Evolutionary conservation across 75 land plant genomes (phyloP), one percentile per base, ranked within the genome.

Genomic region (Azolla pinnata): DNA sequence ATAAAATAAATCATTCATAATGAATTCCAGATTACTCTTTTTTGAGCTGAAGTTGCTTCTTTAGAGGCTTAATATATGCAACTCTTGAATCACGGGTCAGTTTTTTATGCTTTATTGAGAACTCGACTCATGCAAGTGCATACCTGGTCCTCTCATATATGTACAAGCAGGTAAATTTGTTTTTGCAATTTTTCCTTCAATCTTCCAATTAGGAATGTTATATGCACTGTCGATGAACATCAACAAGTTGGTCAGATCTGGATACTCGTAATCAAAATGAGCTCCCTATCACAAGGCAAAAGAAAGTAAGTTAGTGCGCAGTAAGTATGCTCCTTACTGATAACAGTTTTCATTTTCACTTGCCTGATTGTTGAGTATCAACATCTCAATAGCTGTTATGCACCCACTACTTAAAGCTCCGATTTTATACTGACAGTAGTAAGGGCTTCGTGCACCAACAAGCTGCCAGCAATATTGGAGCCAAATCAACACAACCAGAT

Each of bases 111-210:
- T 5, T 5, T 12, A 35, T 35, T 5, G 40, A 12, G 40, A 35
- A 5, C 12, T 35, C 5, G 12, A 12, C 5, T 5, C 12, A 35
- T 12, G 5, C 10, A 35, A 18, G 3, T 1, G 21, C 28, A 16
- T 57, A 72, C 75, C 75, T 26, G 75, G 75, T 25, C 75, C 75
- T 33, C 75, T 62, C 75, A 72, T 72, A n/a, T 67, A 72, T 17
- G 75, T 72, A 35, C 69, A 66, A 20, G 75, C 71, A 28, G 75
- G 75, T 10, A 66, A 52, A 47, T 72, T 72, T 23, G 75, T 72
- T 33, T 54, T 60, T 32, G 75, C 70, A 23, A 67, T 44, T 61
- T 72, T 72, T 29, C 64, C 69, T 19, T 72, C 44, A 35, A 72
- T 47, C 26, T 60, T 58, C 75, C 75, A 72, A 45, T 54, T 38